Conservation (phyloP, 163 green algal species). For the Picocystis sp. region DNA sequence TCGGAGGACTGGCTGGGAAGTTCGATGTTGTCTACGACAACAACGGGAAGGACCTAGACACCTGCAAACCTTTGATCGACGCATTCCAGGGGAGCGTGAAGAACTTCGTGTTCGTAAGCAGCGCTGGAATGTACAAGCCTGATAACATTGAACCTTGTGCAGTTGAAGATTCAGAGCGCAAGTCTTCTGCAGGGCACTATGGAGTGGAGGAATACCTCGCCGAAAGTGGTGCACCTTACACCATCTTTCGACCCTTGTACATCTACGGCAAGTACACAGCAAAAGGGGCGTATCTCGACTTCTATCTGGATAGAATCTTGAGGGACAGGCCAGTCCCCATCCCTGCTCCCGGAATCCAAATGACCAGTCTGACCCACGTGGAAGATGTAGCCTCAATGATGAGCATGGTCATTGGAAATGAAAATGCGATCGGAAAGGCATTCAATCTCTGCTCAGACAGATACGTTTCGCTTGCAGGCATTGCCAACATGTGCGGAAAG, state of each 20-base stretch:
- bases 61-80: slow-evolving; percentile 74
- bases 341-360: slow-evolving; percentile 41
- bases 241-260: slow-evolving; percentile 59
- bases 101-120: slow-evolving; percentile 76
- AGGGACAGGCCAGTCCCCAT: slow-evolving; percentile 46
- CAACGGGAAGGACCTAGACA: slow-evolving; percentile 76
- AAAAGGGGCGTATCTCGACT: slow-evolving; percentile 18
- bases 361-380: slow-evolving; percentile 52
- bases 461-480: slow-evolving; percentile 48
- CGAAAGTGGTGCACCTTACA: slow-evolving; percentile 50
- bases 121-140: slow-evolving; percentile 65
- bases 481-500: slow-evolving; percentile 44
- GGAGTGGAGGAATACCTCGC: slow-evolving; percentile 67
- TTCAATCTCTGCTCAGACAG: slow-evolving; percentile 77
- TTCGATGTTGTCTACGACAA: slow-evolving; percentile 88
- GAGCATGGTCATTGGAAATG: slow-evolving; percentile 58
- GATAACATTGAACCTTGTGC: slow-evolving; percentile 57
- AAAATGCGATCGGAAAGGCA: slow-evolving; percentile 43
- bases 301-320: slow-evolving; percentile 74
- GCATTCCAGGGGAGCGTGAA: slow-evolving; percentile 42
- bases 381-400: slow-evolving; percentile 74
- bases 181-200: slow-evolving; percentile 43
- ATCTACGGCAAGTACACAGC: no score
- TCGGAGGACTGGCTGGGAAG: slow-evolving; percentile 21
- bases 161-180: slow-evolving; percentile 57